These are phyloP conservation scores for Colletotrichum zoysiae DNA, from an alignment of 2,329 filamentous ascomycete species.

Conservation along the genomic window DNA sequence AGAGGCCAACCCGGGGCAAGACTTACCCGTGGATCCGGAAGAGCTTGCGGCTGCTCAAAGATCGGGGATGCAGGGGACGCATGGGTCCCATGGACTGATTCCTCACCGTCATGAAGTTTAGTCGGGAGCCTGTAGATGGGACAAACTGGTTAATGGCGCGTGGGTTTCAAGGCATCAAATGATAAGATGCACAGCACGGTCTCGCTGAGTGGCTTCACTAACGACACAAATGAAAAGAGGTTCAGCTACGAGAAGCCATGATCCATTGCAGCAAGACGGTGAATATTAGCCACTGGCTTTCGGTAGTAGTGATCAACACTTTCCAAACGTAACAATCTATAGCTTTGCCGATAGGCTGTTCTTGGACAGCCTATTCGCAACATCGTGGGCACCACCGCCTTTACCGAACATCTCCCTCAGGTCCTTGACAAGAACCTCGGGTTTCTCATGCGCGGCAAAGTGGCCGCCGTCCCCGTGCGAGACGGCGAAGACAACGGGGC, in stretches of 20 bases:
- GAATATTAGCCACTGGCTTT: neutral
- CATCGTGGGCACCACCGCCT: constrained; percentile 58
- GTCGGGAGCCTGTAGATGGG: too few species aligned
- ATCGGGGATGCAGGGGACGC: neutral
- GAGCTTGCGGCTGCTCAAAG: neutral
- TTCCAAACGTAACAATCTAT: neutral
- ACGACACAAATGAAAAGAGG: neutral
- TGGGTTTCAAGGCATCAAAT: neutral
- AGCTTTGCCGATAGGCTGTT: neutral
- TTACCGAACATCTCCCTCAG: constrained; percentile 70
- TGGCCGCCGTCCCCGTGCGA: constrained; percentile 67
- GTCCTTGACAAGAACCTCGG: constrained; percentile 65
- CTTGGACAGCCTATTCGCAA: constrained; percentile 45
- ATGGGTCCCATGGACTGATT: neutral
- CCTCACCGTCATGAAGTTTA: constrained; percentile 7
- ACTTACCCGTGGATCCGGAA: constrained; percentile 40
- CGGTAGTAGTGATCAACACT: too few species aligned
- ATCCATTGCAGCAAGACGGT: neutral
- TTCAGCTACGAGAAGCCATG: neutral
- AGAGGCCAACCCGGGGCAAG: constrained; percentile 55
- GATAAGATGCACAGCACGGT: neutral
- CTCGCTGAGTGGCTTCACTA: neutral
- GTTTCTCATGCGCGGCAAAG: constrained; percentile 71
- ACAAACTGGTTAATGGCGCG: rapidly evolving
- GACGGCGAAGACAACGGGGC: constrained; percentile 69